These are phyloP conservation scores for Populus hybrid DNA, from an alignment of 441 rosid genomes.

Conservation along the genomic window DNA sequence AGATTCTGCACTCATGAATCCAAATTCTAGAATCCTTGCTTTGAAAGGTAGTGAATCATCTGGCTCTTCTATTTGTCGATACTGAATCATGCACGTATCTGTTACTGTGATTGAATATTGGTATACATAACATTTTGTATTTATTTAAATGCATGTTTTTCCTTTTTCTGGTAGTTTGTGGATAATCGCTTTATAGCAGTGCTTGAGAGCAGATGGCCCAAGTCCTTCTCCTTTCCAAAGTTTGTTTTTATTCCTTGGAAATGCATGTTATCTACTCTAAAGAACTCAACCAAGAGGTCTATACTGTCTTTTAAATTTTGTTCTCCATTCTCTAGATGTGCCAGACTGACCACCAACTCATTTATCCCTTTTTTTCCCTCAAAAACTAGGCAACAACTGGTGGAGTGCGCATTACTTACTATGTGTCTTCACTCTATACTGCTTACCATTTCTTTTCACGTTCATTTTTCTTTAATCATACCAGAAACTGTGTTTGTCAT, in stretches of 20 bases:
- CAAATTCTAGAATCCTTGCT: constrained; percentile 84
- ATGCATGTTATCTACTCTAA: neutral
- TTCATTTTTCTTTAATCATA: neutral
- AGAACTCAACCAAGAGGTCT: neutral
- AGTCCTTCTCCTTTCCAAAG: neutral
- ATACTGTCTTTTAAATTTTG: neutral
- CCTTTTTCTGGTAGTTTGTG: neutral
- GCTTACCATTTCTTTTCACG: neutral
- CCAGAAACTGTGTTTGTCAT: neutral
- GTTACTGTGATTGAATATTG: neutral
- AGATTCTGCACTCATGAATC: constrained; percentile 96
- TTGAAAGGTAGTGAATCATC: constrained; percentile 55
- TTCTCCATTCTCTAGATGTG: neutral
- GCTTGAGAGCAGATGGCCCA: neutral
- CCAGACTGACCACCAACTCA: neutral
- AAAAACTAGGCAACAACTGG: neutral
- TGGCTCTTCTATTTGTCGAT: neutral
- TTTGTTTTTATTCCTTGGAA: neutral
- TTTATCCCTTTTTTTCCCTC: neutral
- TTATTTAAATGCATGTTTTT: neutral
- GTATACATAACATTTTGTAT: neutral
- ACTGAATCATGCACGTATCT: neutral
- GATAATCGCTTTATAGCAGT: neutral
- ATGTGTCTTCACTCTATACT: neutral
- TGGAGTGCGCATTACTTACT: neutral